Base-by-base conservation (phyloP, 176 grass and related monocot genomes). In the Carex littledalei region DNA sequence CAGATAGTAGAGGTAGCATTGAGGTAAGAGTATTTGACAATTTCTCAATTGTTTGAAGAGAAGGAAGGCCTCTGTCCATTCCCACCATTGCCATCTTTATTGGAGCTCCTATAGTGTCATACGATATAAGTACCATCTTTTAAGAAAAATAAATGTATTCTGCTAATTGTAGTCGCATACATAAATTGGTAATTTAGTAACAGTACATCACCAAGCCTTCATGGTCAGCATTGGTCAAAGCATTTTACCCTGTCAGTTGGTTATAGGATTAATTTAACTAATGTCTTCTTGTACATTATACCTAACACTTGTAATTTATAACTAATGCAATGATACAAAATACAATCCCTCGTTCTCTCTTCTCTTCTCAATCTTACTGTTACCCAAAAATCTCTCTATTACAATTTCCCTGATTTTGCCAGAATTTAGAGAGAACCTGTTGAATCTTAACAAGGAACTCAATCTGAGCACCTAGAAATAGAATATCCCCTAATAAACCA, bases 51-150 rank as follows among this genome's bases (percentile, higher is more conserved):
- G 70, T 87, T 85, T 92, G 84, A 58, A 59, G 89, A 71, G 90
- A 87, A 84, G 89, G 87, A 85, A 93, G 88, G 37, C 90, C 89
- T 62, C 88, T 88, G 74, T 85, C 83, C 65, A 95, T 82, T 77
- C 75, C 86, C 76, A 86, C 88, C 78, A 94, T 87, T 71, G 95
- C 95, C 95, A 98, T 92, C 87, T 98, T 98, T 47, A 98, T 35
- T 55, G 91, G 95, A 70, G 95, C 89, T 73, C 91, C 95, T 95
- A 84, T 78, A 35, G 22, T 22, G 11, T 83, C 35, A 49, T 45
- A 84, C 29, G 50, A 85, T 78, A 78, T n/a, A 78, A 69, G 18
- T 56, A 56, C 41, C 20, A 53, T 11, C 17, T 34, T 31, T 31
- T 55, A 55, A 52, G 61, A 55, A n/a, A 70, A 70, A 8, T 34